phyloP scores from a whole-genome alignment of 2,329 filamentous ascomycete genomes.

The Colletotrichum theobromicola region DNA sequence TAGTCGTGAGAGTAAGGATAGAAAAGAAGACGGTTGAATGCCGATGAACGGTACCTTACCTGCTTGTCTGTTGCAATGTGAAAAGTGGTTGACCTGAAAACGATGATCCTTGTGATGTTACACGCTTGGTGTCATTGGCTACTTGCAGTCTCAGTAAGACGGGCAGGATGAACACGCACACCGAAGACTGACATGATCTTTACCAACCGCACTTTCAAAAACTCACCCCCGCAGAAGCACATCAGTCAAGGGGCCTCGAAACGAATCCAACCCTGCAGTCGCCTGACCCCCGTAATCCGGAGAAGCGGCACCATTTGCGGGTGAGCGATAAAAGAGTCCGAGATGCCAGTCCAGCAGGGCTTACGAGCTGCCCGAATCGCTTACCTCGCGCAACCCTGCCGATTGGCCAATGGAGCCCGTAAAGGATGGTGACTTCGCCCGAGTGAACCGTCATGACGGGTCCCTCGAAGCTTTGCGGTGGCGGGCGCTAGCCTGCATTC shows the following conservation, averaged over 20 bases:
- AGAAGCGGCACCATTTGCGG: background rate
- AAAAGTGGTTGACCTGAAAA: background rate
- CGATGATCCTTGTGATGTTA: background rate
- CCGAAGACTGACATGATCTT: background rate
- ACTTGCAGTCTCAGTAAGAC: background rate
- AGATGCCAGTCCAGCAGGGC: background rate
- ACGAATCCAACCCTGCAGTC: background rate
- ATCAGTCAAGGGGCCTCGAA: background rate
- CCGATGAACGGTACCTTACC: too few relatives aligned
- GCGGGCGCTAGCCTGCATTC: background rate
- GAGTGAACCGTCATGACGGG: background rate
- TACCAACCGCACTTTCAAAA: background rate
- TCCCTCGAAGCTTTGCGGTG: background rate
- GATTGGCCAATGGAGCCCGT: background rate
- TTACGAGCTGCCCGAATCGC: background rate
- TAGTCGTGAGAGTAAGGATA: background rate
- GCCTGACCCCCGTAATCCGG: background rate
- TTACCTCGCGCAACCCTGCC: background rate
- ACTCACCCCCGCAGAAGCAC: background rate
- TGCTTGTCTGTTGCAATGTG: background rate
- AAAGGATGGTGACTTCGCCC: conserved; percentile 2
- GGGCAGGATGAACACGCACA: background rate
- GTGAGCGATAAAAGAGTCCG: background rate
- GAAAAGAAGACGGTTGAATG: background rate
- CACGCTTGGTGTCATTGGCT: background rate